Percentiles rank a stretch among this genome's conserved stretches.
Evolutionary conservation across 139 green algal genomes (phyloP).

Genomic region (Picocystis salinarum): DNA sequence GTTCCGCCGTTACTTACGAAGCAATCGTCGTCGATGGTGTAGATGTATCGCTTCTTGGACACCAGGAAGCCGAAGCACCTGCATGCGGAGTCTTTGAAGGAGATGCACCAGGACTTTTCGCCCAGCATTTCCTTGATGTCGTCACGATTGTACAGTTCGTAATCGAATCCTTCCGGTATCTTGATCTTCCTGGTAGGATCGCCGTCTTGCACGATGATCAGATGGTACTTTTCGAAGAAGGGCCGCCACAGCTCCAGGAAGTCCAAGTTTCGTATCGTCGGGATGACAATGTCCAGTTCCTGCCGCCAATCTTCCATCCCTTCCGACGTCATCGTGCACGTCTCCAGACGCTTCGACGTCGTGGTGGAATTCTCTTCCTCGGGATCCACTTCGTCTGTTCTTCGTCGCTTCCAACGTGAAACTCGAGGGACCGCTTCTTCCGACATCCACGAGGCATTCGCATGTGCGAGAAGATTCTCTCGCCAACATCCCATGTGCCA

Average conservation of each 20-base stretch:
- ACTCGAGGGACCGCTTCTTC: too few relatives aligned
- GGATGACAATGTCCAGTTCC: slow-evolving; percentile 67
- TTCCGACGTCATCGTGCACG: too few relatives aligned
- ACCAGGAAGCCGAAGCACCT: slow-evolving; percentile 89
- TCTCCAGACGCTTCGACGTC: too few relatives aligned
- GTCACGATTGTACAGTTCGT: slow-evolving; percentile 81
- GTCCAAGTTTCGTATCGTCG: slow-evolving; percentile 57
- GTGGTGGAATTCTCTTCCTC: too few relatives aligned
- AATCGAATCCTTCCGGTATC: slow-evolving; percentile 73
- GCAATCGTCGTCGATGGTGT: slow-evolving; percentile 94
- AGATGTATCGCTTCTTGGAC: slow-evolving; percentile 87
- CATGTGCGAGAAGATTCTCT: too few relatives aligned
- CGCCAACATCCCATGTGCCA: too few relatives aligned
- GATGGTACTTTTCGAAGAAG: slow-evolving; percentile 7
- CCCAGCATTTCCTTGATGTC: slow-evolving; percentile 91
- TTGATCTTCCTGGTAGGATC: slow-evolving; percentile 54
- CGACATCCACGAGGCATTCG: too few relatives aligned
- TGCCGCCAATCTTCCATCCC: too few relatives aligned
- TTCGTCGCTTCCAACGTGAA: too few relatives aligned
- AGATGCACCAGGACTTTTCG: slow-evolving; percentile 84
- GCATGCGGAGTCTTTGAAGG: slow-evolving; percentile 86
- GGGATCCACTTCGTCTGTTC: too few relatives aligned
- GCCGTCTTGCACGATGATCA: slow-evolving; percentile 40
- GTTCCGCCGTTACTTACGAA: slow-evolving; percentile 32
- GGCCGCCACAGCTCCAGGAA: slow-evolving; percentile 12